Base-by-base conservation (phyloP, 208 protist genomes). In the Polymyxa betae region DNA sequence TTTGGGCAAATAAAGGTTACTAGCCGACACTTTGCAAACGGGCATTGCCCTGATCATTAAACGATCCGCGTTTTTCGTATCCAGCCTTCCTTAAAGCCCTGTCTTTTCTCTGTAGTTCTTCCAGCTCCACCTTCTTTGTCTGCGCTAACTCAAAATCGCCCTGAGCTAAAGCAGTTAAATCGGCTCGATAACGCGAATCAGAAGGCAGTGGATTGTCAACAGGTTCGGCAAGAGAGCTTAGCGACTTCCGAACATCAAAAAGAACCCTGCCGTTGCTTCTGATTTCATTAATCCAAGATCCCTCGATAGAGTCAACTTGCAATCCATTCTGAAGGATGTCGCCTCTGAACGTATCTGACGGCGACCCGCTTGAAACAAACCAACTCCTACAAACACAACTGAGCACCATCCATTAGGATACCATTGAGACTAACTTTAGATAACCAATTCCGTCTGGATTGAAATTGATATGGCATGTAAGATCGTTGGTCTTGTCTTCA, bases 121-220 rank as follows among this genome's bases (percentile, higher is more conserved):
- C 72, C 5, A 82, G 72, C n/a, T 82, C 72, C 12, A 82, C 72
- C n/a, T 82, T 82, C n/a, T 82, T 82, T 5, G 72, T 35, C 72
- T 82, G 72, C 40, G 72, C 72, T 5, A 82, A n/a, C 5, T 82
- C 72, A 43, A 82, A 82, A 5, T 82, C 35, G 5, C 72, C 72
- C n/a, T 82, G 16, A 5, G 72, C 5, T 20, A 82, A n/a, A 16
- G 72, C 72, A 5, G 5, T 43, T n/a, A 82, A 82, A 43, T 82
- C 72, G 10, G 5, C 72, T 43, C 72, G 5, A 82, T 38, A 82
- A 20, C 72, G n/a, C 12, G 72, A 82, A 43, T 82, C 72, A 20
- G 72, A 82, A 5, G 72, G 72, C n/a, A 82, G 5, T 20, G 72
- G 72, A n/a, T 82, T 43, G 5, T 35, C 72, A 16, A 35, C 72